Evolutionary conservation across 495 filamentous ascomycete species (phyloP), one percentile per base, ranked within the genome.

Genomic region (Amniculicola lignicola): DNA sequence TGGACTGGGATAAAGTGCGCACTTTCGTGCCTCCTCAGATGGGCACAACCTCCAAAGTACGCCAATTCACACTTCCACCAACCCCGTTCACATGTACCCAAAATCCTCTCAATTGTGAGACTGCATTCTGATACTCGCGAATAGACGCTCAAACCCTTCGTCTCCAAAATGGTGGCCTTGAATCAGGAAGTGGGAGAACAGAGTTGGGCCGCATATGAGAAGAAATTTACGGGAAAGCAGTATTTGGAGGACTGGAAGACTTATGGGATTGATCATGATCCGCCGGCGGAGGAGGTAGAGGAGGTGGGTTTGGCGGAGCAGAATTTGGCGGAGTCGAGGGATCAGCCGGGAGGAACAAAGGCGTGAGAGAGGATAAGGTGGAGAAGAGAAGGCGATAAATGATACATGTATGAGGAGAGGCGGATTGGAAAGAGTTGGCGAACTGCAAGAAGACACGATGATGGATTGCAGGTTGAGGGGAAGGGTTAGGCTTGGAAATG

Each of bases 131-230:
- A 9, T 33, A n/a, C 29, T 33, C 7, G n/a, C 10, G 16, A 4
- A 18, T 9, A 44, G 33, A 52, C 95, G 92, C 81, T 96, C 65
- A 92, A 85, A 6, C 92, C 90, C 4, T 97, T 95, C 64, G 87
- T 96, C 4, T 37, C 41, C 3, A 5, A 14, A 11, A 31, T 19
- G 29, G 83, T 88, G 41, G 76, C 76, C 42, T 79, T 74, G 52
- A 82, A 91, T 59, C 63, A 69, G 35, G 61, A 61, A 28, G 69
- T 64, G 22, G 72, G 62, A 54, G 83, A 82, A 18, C 66, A 74
- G 39, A 82, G 72, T 41, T 41, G 23, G 22, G 35, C 39, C 15
- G 47, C 14, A 12, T 38, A 29, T 14, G 15, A 27, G n/a, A 46
- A 62, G 24, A 22, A 15, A 6, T 24, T 39, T 1, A 41, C 42